Conservation (phyloP, 2,329 filamentous ascomycete species). For the Aspergillus uvarum region DNA sequence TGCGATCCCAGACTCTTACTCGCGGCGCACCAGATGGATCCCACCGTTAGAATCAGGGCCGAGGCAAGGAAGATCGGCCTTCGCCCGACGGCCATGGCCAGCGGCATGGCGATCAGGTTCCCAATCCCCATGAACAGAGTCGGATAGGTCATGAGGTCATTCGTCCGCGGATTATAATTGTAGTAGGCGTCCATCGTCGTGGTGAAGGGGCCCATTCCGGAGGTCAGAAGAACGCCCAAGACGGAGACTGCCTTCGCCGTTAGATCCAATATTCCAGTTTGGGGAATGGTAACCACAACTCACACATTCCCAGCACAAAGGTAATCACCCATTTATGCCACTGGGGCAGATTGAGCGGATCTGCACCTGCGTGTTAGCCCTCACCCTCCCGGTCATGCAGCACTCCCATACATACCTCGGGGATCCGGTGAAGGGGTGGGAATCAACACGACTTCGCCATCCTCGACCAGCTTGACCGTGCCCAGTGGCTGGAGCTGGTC, state of each 20-base stretch:
- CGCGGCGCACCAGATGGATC: constrained; percentile 8
- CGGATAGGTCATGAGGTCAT: constrained; percentile 15
- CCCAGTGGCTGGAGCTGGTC: neutral
- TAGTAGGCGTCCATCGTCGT: constrained; percentile 9
- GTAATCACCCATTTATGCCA: constrained; percentile 13
- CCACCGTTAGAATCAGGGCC: constrained; percentile 10
- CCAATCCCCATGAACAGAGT: constrained; percentile 14
- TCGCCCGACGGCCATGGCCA: constrained; percentile 7
- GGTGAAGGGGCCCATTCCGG: constrained; percentile 13
- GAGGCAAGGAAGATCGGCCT: constrained; percentile 11
- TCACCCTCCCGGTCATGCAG: neutral
- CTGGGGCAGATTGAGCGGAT: constrained; percentile 11
- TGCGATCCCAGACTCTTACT: constrained; percentile 8
- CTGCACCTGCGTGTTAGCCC: neutral
- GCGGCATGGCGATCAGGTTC: constrained; percentile 14
- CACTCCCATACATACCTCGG: neutral
- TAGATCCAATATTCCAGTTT: neutral
- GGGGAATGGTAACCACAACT: neutral
- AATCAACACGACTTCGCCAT: constrained; percentile 8
- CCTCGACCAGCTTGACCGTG: constrained; percentile 10
- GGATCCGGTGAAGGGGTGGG: constrained; percentile 12
- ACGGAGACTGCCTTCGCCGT: neutral
- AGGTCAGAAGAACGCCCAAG: constrained; percentile 1
- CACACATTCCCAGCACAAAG: constrained; percentile 1
- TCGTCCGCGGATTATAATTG: constrained; percentile 2